Conservation (phyloP, 306 rosid genomes). For the Prunus salicina region DNA sequence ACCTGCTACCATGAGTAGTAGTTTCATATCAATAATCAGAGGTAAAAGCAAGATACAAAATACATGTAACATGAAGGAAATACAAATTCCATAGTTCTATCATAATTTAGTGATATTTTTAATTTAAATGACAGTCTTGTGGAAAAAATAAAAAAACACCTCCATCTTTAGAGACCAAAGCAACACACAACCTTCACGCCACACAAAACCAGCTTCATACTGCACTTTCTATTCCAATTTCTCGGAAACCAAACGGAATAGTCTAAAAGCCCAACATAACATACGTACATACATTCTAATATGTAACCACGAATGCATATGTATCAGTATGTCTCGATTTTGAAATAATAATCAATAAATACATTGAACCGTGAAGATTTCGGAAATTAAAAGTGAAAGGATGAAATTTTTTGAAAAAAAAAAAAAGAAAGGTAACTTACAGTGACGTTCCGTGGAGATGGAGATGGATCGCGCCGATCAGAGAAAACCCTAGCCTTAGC, state of each 20-base stretch:
- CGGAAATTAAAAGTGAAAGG: not conserved
- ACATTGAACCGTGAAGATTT: not conserved
- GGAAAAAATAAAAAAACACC: not conserved
- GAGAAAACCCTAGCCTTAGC: constrained; percentile 51
- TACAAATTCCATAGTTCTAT: not conserved
- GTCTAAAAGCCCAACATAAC: not conserved
- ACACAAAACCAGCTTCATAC: not conserved
- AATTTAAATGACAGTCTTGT: not conserved
- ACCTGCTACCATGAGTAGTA: constrained; percentile 2
- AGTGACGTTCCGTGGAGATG: constrained; percentile 22
- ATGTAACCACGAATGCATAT: no score
- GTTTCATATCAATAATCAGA: not conserved
- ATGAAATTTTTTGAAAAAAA: not conserved
- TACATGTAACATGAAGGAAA: not conserved
- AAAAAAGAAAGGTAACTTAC: constrained; percentile 35
- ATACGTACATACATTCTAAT: not conserved
- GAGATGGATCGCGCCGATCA: constrained; percentile 34
- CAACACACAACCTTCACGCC: not conserved
- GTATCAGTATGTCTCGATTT: not conserved
- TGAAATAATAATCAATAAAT: not conserved
- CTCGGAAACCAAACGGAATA: constrained; percentile 13
- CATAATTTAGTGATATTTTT: not conserved
- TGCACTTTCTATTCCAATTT: constrained; percentile 4
- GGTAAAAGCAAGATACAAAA: constrained; percentile 3
- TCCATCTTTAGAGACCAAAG: not conserved